Evolutionary conservation across 2,329 filamentous ascomycete species (phyloP).

Genomic region (Geosmithia putterillii): DNA sequence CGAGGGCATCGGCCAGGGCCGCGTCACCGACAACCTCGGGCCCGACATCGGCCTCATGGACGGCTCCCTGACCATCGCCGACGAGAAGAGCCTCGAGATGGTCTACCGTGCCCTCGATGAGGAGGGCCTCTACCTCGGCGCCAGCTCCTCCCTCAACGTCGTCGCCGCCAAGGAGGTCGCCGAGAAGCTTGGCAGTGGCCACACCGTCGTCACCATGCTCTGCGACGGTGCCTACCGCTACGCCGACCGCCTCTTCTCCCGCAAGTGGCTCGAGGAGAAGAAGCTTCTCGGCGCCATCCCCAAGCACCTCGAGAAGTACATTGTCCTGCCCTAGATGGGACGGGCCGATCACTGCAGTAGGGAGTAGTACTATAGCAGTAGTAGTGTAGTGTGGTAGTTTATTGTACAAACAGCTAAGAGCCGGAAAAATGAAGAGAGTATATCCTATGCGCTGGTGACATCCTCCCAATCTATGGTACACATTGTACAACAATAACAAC

Average conservation of each 20-base stretch:
- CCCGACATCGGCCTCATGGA: constrained; percentile 78
- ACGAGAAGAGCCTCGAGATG: constrained; percentile 96
- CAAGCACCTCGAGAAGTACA: constrained; percentile 80
- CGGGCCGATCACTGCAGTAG: too few relatives aligned
- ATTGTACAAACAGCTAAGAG: neutral
- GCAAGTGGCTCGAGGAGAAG: constrained; percentile 83
- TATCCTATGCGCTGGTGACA: too few relatives aligned
- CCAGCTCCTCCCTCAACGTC: constrained; percentile 88
- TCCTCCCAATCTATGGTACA: too few relatives aligned
- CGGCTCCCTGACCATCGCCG: constrained; percentile 70
- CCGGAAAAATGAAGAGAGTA: too few relatives aligned
- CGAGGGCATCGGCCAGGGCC: constrained; percentile 93
- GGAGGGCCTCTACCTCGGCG: constrained; percentile 89
- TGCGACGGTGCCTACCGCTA: constrained; percentile 98
- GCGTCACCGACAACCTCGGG: constrained; percentile 86
- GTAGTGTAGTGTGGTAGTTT: neutral
- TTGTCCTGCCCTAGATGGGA: constrained; percentile 64
- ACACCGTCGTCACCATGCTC: constrained; percentile 86
- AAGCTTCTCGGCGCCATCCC: constrained; percentile 72
- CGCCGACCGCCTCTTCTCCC: constrained; percentile 84
- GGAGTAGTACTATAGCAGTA: neutral
- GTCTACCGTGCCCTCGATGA: constrained; percentile 93
- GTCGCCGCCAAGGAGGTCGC: constrained; percentile 91
- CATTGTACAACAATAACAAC: too few relatives aligned
- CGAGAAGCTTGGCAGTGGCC: constrained; percentile 74